phyloP scores from a whole-genome alignment of 805 yeast species.

The Metschnikowia kunwiensis region DNA sequence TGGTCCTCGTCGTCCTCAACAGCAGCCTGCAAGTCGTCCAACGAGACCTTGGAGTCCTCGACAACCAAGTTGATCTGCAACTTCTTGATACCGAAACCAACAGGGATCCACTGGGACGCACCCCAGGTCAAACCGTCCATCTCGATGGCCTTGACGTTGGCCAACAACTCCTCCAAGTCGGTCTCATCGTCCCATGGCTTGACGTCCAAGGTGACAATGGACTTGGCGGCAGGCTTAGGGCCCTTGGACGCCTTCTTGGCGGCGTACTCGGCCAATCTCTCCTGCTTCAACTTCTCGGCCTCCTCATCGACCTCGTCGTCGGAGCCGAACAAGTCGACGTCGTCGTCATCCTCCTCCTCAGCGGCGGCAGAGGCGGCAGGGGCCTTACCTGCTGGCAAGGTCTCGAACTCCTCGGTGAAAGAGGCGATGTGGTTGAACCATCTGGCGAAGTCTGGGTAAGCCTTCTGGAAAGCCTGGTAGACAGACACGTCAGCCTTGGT shows the following conservation, averaged over 20 bases:
- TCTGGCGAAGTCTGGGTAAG: slow-evolving; percentile 93
- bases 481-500: slow-evolving; percentile 94
- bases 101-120: slow-evolving; percentile 92
- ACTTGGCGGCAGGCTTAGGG: slow-evolving; percentile 98
- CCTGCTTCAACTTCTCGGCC: slow-evolving; percentile 95
- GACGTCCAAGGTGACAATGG: slow-evolving; percentile 92
- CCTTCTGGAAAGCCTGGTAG: slow-evolving; percentile 88
- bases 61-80: slow-evolving; percentile 97
- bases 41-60: slow-evolving; percentile 93
- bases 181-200: slow-evolving; percentile 99
- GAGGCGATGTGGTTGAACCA: slow-evolving; percentile 99
- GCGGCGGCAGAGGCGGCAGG: slow-evolving; percentile 47
- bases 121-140: slow-evolving; percentile 98
- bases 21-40: slow-evolving; percentile 78
- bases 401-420: slow-evolving; percentile 76
- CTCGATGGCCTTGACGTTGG: slow-evolving; percentile 79
- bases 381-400: slow-evolving; percentile 75
- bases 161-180: slow-evolving; percentile 82
- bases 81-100: slow-evolving; percentile 99
- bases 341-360: slow-evolving; percentile 70
- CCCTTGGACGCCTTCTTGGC: slow-evolving; percentile 97
- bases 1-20: slow-evolving; percentile 96
- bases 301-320: slow-evolving; percentile 92
- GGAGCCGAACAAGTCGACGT: slow-evolving; percentile 93
- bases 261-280: slow-evolving; percentile 97